Base-by-base conservation (phyloP, 2,329 filamentous ascomycete species). In the Pseudopyricularia cyperi region DNA sequence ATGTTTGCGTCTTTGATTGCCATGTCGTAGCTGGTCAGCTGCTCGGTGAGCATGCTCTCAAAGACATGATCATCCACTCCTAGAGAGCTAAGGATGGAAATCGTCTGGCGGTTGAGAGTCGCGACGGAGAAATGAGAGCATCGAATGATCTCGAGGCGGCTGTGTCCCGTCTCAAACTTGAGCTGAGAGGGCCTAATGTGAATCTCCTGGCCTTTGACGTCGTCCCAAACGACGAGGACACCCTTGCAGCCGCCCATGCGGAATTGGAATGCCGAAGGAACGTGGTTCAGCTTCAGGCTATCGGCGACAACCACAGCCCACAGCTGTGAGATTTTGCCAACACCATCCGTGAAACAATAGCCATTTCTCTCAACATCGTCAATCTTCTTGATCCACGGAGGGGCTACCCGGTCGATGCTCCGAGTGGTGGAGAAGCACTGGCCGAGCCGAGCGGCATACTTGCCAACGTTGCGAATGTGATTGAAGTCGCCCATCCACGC, bases 381-480 rank as follows among this genome's bases (percentile, higher is more conserved):
- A 32, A 91, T 87, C 4, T 71, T 79, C 5, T 72, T 71, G 12
- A 77, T 71, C 1, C 74, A 71, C 0, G 78, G 78, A 7, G 84
- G 77, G 0, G 74, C 75, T 22, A 82, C 79, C 15, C 80, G 76
- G 28, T 72, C 74, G 42, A 95, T 82, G 11, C 85, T 82, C 54
- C 87, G 73, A 0, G 93, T 98, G 0, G 91, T 96, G 0, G 93
- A 96, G 63, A 98, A 96, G 63, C 90, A 96, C 66, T 97, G 93
- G 0, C 93, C 93, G 17, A 97, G 72, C 28, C 93, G 80, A 28
- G 93, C 89, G 48, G 89, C 87, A 63, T 90, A 87, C 61, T 95
- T 96, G 30, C 91, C 90, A n/a, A 95, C 78, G 26, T 85, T 78
- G 52, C 76, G 80, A 65, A 96, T 96, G 56, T 89, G 79, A 14